Evolutionary conservation across 495 filamentous ascomycete genomes (phyloP), one percentile per base, ranked within the genome.

Genomic region (Xylaria sp.): DNA sequence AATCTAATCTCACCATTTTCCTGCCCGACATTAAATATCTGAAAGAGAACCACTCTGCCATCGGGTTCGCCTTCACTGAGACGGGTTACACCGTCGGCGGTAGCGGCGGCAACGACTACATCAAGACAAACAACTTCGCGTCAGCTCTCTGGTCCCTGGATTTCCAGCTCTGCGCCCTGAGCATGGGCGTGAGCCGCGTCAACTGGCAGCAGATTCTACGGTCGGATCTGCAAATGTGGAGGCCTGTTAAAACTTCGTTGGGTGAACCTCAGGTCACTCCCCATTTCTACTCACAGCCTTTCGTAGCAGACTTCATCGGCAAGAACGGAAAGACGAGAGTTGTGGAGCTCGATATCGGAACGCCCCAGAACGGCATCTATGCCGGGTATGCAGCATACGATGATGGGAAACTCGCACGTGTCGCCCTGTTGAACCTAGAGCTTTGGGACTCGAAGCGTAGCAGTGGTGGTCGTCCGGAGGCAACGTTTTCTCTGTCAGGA

Each of bases 231-330:
- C 48, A 52, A 24, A 52, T 52, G 48, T 52, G 48, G 48, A 52
- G 48, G n/a, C 48, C 48, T n/a, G 48, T 52, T 24, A 52, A 21
- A 24, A 52, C 48, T 24, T 52, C 48, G 21, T 24, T 52, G 48
- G 48, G 48, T 8, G 48, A 11, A 52, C 48, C 48, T 24, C 48
- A n/a, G 21, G 48, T 52, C 48, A 52, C 48, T 1, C 4, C 48
- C 48, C 48, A 52, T 7, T 52, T 62, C 53, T 74, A 74, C 63
- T 70, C 69, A 14, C 72, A 74, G 62, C 72, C 72, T 35, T 74
- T 71, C 40, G 35, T 68, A 4, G 67, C 55, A 15, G 72, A 74
- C 55, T 73, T 73, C 55, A 70, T 73, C 33, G 55, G 72, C 40
- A 73, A 67, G 44, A 68, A 57, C 21, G 68, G 72, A 0, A 61